Base-by-base conservation (phyloP, 2,329 filamentous ascomycete species). In the Berkeleyomyces basicola region DNA sequence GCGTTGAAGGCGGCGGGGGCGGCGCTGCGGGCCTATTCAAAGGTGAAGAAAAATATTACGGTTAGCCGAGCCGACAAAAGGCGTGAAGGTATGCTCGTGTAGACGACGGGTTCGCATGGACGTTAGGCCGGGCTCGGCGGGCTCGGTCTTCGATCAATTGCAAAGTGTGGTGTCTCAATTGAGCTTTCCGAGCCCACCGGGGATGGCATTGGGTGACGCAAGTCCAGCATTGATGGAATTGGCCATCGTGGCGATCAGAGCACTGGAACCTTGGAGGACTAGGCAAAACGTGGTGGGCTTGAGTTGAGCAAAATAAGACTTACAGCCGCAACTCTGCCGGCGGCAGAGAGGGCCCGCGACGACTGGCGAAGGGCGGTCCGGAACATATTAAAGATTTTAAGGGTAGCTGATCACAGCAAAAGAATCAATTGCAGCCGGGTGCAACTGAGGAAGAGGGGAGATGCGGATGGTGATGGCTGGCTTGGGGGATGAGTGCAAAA, bases 321-420 rank as follows among this genome's bases (percentile, higher is more conserved):
- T 91, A 97, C 93, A 80, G 86, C 87, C 78, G 86, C 86, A 80
- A 95, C 85, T 83, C 90, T 89, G 83, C 89, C 85, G 74, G 87
- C 83, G 75, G 89, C 88, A 86, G 90, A 89, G 81, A 95, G 84
- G 80, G 88, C 87, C 82, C 91, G 90, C 82, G 87, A 87, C 78
- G 90, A 95, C 83, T 95, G 90, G 82, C 91, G 86, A 80, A 97
- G 84, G 82, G 92, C 91, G 86, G 88, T 95, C 81, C 92, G 90
- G 84, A 96, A 95, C 92, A 97, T 96, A 80, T 76, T 81, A 70
- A 72, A 58, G 65, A 59, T 63, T 63, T 67, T 55, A 60, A 60
- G 58, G 63, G 63, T 64, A 64, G 63, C 63, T 64, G 63, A 62
- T 62, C 63, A 64, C 63, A 64, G 73, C 72, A 76, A 75, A 74